A percentile compares a stretch with the other conserved stretches of the same genome.
phyloP scores from a whole-genome alignment of 768 basidiomycete genomes.

The Suillus fuscotomentosus region DNA sequence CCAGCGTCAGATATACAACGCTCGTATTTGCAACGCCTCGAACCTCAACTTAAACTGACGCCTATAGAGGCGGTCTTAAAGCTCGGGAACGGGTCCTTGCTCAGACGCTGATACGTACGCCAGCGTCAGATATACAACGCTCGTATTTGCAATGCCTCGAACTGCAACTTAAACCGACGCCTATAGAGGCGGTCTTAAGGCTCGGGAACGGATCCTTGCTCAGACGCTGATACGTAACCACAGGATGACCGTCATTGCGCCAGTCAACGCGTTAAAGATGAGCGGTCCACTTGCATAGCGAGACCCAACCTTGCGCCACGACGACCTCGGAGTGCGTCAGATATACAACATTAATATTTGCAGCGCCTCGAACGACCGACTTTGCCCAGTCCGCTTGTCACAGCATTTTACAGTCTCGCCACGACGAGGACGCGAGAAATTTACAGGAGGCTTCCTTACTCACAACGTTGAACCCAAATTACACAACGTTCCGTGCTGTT shows the following conservation, averaged over 20 bases:
- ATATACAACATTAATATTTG: not conserved
- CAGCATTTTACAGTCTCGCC: not conserved
- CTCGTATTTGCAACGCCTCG: not conserved
- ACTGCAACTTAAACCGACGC: not conserved
- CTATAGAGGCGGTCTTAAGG: not conserved
- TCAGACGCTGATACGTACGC: not conserved
- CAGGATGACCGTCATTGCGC: no score
- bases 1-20: not conserved
- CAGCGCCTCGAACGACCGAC: not conserved
- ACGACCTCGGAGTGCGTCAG: not conserved
- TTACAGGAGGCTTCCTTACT: not conserved
- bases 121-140: no score
- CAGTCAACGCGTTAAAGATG: not conserved
- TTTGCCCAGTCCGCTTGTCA: not conserved
- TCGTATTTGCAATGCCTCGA: not conserved
- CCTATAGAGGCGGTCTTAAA: not conserved
- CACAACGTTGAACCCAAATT: not conserved
- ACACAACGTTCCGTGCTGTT: not conserved
- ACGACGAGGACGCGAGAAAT: not conserved
- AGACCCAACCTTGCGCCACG: not conserved
- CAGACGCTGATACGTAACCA: not conserved
- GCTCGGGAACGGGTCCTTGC: not conserved
- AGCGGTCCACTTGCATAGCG: not conserved
- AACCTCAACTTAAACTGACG: not conserved
- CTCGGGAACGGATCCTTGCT: not conserved